Base-by-base conservation (phyloP, 2,329 filamentous ascomycete species). In the Parascedosporium putredinis region DNA sequence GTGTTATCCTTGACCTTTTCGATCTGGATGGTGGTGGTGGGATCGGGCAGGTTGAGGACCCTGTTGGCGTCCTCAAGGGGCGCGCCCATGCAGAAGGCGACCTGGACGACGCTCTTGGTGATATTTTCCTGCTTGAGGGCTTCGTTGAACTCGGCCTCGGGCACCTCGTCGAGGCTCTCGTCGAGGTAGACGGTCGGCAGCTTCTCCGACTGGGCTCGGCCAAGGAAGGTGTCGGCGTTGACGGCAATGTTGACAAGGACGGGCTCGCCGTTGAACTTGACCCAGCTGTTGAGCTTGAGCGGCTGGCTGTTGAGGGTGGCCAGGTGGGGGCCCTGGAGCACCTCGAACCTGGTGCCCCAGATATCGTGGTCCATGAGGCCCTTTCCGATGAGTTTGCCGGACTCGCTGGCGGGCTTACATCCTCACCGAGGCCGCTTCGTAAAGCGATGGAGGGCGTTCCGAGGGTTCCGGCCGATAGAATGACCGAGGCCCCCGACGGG, bases 351-450 rank as follows among this genome's bases (percentile, higher is more conserved):
- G 3, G 47, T 49, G 16, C 47, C 47, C 47, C 36, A 43, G 8
- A 49, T 38, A 22, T 43, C 47, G 47, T 49, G 47, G 24, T 49
- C 47, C 47, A 42, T 49, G 36, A 49, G 47, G n/a, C 47, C 47
- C 36, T 31, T 42, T 9, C 47, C 47, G 47, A 49, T 36, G 23
- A 49, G 36, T 6, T 49, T 49, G 3, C 34, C 47, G 4, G 47
- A 49, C n/a, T 31, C 23, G 1, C 29, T 31, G 9, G 47, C 47
- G 8, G 47, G 47, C 16, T 8, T 14, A 24, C 47, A 49, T 20
- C 34, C 20, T 49, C 47, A 6, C 47, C 47, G 36, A 49, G 47
- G 16, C 47, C 47, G 24, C 47, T 49, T 18, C 47, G 22, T 9
- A 49, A 31, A 10, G 47, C 47, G 36, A 49, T 49, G 4, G 47